Evolutionary conservation across 1,139 yeast genomes (phyloP), one percentile per base, ranked within the genome.

Genomic region (Yamadazyma kanchanaburiensis): DNA sequence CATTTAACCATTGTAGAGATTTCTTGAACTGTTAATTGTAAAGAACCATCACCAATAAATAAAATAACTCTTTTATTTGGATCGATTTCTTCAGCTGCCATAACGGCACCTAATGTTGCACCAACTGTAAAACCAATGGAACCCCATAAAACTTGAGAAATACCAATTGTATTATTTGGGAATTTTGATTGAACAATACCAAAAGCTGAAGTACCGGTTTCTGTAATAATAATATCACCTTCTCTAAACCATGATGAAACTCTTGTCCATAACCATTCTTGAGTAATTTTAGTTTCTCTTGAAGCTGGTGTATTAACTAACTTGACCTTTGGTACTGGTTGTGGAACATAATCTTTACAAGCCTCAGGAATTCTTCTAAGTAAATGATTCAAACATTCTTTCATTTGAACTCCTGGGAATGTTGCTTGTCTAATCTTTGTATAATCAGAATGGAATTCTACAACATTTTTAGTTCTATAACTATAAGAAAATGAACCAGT

Each of bases 81-180:
- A 51, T 80, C 80, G 31, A 80, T 49, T 57, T 86, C 95, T 50
- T 77, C 77, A 38, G 88, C 84, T 15, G 94, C 95, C 68, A 83
- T 74, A 21, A 81, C 80, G 18, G 95, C 95, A 59, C 95, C 95
- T 38, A 80, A 62, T 21, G 86, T 73, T 31, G 94, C 84, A 51
- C 95, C 95, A 27, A 84, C 86, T 19, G 95, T 77, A 69, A 68
- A 86, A 49, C 95, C 95, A 58, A 86, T 84, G 27, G 94, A 83
- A 36, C 95, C 95, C 89, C 94, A 86, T 52, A 86, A 69, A 27
- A 85, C 94, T 64, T 86, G 95, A 31, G 94, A 83, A 43, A 86
- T 85, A 51, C 94, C 94, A 43, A 74, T 61, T 26, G 80, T 70
- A 55, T 79, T 64, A 50, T 72, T 64, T 42, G 95, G 94, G 78